phyloP scores from a whole-genome alignment of 2,329 filamentous ascomycete species.

The Incumbomyces delicatus region DNA sequence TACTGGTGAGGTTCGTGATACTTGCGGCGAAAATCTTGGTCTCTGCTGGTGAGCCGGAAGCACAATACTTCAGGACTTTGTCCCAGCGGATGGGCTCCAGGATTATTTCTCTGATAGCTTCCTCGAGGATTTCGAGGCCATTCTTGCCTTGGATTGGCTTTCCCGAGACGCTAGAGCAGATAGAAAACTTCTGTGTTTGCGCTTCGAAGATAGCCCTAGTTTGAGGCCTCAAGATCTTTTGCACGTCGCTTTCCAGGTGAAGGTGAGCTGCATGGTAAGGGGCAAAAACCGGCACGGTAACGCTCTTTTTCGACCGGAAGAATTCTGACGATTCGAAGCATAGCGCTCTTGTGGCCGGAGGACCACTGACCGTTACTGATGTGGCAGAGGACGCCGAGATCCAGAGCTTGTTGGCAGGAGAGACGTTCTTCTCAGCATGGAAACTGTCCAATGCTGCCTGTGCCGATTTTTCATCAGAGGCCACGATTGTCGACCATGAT shows the following conservation, averaged over 20 bases:
- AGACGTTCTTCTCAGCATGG: conserved; percentile 33
- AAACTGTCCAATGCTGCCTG: conserved; percentile 22
- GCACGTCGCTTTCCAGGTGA: conserved; percentile 41
- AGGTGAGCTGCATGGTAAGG: conserved; percentile 52
- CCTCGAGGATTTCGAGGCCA: conserved; percentile 25
- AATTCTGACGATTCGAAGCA: conserved; percentile 40
- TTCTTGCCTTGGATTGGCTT: conserved; percentile 23
- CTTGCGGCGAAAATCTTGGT: conserved; percentile 40
- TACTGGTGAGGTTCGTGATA: conserved; percentile 45
- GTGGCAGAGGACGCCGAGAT: conserved; percentile 51
- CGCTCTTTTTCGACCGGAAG: conserved; percentile 41
- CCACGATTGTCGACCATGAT: conserved; percentile 34
- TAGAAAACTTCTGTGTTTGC: conserved; percentile 25
- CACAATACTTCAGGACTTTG: conserved; percentile 26
- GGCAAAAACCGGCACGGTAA: conserved; percentile 46
- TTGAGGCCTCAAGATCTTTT: conserved; percentile 38
- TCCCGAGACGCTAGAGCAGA: conserved; percentile 32
- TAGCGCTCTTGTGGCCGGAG: conserved; percentile 43
- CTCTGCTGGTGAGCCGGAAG: conserved; percentile 16
- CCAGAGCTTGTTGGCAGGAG: conserved; percentile 44
- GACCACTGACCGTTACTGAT: conserved; percentile 51
- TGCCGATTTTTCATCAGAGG: conserved; percentile 24
- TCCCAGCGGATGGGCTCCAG: conserved; percentile 33
- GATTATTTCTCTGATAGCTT: conserved; percentile 30
- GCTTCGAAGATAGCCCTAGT: conserved; percentile 23